A percentile compares a stretch with the other conserved stretches of the same genome.
Evolutionary conservation across 2,329 filamentous ascomycete species (phyloP).

Genomic region (Epichloe glyceriae): DNA sequence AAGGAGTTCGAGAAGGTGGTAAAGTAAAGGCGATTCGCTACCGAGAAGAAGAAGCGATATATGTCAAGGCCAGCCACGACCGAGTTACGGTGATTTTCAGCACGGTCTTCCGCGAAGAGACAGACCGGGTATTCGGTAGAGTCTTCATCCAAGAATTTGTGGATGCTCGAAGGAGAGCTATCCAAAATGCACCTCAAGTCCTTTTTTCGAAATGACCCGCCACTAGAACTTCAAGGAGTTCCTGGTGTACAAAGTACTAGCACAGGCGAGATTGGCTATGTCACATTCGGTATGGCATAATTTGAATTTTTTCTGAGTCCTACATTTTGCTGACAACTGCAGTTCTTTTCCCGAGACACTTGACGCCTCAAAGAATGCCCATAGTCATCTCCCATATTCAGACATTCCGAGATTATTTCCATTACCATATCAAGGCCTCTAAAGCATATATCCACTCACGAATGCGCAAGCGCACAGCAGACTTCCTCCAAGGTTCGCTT

Average conservation of each 20-base stretch:
- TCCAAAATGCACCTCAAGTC: constrained; percentile 97
- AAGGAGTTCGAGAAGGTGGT: constrained; percentile 78
- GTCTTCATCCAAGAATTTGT: constrained; percentile 99
- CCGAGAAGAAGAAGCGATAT: constrained; percentile 96
- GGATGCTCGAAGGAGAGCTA: constrained; percentile 83
- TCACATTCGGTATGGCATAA: constrained; percentile 73
- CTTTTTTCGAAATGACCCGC: constrained; percentile 93
- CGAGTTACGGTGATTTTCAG: constrained; percentile 98
- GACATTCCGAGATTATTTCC: constrained; percentile 99
- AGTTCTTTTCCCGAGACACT: constrained; percentile 93
- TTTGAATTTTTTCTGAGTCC: neutral
- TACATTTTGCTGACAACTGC: constrained; percentile 10
- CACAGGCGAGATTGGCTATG: constrained; percentile 85
- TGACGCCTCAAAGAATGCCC: constrained; percentile 78
- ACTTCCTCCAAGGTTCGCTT: constrained; percentile 82
- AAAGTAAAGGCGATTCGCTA: constrained; percentile 96
- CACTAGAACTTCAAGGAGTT: constrained; percentile 77
- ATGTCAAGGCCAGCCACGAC: constrained; percentile 94
- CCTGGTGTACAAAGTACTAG: constrained; percentile 66
- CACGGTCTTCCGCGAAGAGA: constrained; percentile 95
- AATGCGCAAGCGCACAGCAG: constrained; percentile 93
- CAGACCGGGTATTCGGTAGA: constrained; percentile 92
- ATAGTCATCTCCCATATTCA: constrained; percentile 99
- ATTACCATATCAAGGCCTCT: constrained; percentile 99
- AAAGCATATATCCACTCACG: constrained; percentile 98